Base-by-base conservation (phyloP, 2,329 filamentous ascomycete genomes). In the Penicillium sp. region DNA sequence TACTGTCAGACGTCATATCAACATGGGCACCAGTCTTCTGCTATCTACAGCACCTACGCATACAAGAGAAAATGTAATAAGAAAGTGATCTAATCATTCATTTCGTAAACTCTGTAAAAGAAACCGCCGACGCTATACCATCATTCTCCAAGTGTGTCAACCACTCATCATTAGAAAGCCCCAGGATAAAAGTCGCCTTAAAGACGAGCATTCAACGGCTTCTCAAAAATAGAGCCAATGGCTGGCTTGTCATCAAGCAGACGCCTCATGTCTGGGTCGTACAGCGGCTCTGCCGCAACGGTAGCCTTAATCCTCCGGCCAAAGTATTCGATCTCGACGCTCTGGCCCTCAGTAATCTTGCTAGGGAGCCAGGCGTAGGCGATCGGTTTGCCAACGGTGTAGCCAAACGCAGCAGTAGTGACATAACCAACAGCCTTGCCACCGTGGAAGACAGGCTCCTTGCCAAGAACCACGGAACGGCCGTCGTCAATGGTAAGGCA, bases 301-400 rank as follows among this genome's bases (percentile, higher is more conserved):
- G 77, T 81, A 0, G 79, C 80, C 34, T 52, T 50, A 36, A 81
- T 72, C 8, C 68, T 66, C 41, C 61, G 64, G 4, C 78, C 77
- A 58, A 83, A 83, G 53, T 83, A 83, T 50, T 81, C 78, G 40
- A 83, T 69, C 53, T 81, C 77, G 0, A 83, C 76, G 0, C 50
- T 41, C 3, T 72, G 67, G 0, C 78, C 78, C 29, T 77, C 71
- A 0, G 37, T 41, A 2, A 80, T 53, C 2, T 49, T 52, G 8
- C 58, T 66, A 0, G 78, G 78, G 9, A 83, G 59, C 64, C 77
- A 80, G 0, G 78, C 74, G 55, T 77, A 82, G 0, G 77, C 79
- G 9, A 82, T 67, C 0, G 80, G 79, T 57, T 76, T 80, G 17
- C 76, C 61, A 7, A 83, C 56, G 0, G 75, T 78, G 51, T 78